phyloP scores from a whole-genome alignment of 805 yeast genomes.

The Kodamaea kaohsiungensis region DNA sequence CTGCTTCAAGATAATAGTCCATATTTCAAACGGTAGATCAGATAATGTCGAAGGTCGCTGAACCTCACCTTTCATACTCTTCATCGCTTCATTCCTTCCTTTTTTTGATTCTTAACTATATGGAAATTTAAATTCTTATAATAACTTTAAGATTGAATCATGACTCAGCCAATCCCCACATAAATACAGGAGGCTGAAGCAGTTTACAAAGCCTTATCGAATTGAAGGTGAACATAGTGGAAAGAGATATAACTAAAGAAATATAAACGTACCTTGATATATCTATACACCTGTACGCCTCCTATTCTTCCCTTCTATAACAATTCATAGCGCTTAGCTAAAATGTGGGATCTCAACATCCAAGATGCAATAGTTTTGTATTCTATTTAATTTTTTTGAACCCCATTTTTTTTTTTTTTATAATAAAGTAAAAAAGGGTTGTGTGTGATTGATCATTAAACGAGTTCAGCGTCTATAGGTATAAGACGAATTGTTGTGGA shows the following conservation, averaged over 20 bases:
- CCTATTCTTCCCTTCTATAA: too few species aligned
- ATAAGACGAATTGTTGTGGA: background rate
- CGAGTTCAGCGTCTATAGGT: background rate
- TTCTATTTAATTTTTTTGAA: background rate
- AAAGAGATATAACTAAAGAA: too few species aligned
- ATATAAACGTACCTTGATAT: too few species aligned
- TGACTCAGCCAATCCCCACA: background rate
- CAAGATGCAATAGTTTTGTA: background rate
- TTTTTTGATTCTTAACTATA: background rate
- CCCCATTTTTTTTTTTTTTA: constrained; percentile 1
- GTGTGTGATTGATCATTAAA: background rate
- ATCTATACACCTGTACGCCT: too few species aligned
- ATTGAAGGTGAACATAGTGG: too few species aligned
- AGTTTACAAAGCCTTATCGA: too few species aligned
- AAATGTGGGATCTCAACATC: too few species aligned
- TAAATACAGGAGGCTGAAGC: too few species aligned
- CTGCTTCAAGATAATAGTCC: constrained; percentile 7
- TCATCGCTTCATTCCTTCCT: background rate
- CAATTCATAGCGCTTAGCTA: too few species aligned
- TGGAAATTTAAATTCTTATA: too few species aligned
- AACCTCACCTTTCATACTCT: background rate
- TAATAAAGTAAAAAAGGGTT: background rate
- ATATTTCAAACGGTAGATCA: constrained; percentile 14
- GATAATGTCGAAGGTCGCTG: background rate
- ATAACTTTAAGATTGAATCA: too few species aligned